Conservation (phyloP, 257 asterid species). For the Ilex aquifolium region DNA sequence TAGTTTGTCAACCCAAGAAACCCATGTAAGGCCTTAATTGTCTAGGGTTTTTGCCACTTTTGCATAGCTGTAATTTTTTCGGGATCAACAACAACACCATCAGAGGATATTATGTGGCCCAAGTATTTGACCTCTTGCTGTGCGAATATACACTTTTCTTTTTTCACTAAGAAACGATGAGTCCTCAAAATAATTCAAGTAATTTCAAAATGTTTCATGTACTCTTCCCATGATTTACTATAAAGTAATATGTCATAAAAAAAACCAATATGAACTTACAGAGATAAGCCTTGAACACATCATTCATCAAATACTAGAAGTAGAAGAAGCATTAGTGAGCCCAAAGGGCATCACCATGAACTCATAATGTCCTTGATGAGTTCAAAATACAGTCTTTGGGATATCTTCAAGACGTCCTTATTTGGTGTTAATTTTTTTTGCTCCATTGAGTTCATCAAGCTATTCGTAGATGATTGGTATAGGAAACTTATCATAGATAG, state of each 20-base stretch:
- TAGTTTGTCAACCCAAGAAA: not conserved
- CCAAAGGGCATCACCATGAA: slow-evolving; percentile 3
- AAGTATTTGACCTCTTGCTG: not conserved
- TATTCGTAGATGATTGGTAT: not conserved
- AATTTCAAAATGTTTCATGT: not conserved
- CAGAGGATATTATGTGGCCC: not conserved
- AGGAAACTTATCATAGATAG: not conserved
- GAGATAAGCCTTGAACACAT: not conserved
- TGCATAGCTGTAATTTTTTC: not conserved
- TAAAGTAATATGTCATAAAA: slow-evolving; percentile 7
- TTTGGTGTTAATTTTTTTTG: not conserved
- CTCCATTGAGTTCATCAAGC: no score
- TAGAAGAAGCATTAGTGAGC: not conserved
- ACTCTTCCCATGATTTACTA: not conserved
- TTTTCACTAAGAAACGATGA: not conserved
- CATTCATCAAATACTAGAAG: no score
- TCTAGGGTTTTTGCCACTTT: not conserved
- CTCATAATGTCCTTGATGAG: not conserved
- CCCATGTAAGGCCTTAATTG: not conserved
- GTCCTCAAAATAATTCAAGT: not conserved
- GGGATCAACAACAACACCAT: not conserved
- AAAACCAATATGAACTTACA: not conserved
- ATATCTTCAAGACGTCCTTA: not conserved
- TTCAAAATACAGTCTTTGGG: not conserved
- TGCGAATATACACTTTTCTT: not conserved